Conservation (phyloP, 768 basidiomycete genomes). For the Boletus tylopilopsis region DNA sequence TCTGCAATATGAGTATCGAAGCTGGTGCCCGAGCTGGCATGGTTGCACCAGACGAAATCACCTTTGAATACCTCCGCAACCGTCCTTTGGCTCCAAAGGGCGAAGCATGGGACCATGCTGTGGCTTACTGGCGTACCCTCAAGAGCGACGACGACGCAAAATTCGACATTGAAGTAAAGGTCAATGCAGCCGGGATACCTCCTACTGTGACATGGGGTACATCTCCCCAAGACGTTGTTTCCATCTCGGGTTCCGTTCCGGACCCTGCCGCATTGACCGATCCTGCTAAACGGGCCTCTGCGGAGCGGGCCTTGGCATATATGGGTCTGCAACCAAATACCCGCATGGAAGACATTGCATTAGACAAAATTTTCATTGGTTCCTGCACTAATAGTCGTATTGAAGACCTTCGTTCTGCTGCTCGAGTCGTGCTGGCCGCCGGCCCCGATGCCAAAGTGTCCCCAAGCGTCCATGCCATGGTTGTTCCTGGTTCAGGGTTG, state of each 20-base stretch:
- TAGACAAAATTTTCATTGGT: conserved; percentile 92
- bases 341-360: conserved; percentile 69
- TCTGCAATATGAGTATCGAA: conserved; percentile 95
- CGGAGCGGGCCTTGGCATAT: conserved; percentile 74
- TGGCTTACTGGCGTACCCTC: conserved; percentile 82
- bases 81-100: conserved; percentile 81
- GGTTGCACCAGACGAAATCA: conserved; percentile 87
- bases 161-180: conserved; percentile 79
- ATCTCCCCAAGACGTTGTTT: conserved; percentile 82
- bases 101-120: conserved; percentile 81
- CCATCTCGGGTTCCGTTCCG: conserved; percentile 80
- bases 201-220: conserved; percentile 94
- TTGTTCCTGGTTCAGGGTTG: conserved; percentile 88
- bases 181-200: conserved; percentile 79
- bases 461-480: conserved; percentile 75
- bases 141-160: conserved; percentile 77
- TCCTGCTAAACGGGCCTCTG: conserved; percentile 60
- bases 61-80: conserved; percentile 77
- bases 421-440: conserved; percentile 69
- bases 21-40: conserved; percentile 91
- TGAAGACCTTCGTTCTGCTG: conserved; percentile 85
- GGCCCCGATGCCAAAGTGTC: conserved; percentile 74
- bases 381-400: conserved; percentile 95
- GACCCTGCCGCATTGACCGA: conserved; percentile 67
- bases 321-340: conserved; percentile 83